A percentile compares a stretch with the other conserved stretches of the same genome.
phyloP scores from a whole-genome alignment of 2,329 filamentous ascomycete genomes.

The Sporothrix brasiliensis region DNA sequence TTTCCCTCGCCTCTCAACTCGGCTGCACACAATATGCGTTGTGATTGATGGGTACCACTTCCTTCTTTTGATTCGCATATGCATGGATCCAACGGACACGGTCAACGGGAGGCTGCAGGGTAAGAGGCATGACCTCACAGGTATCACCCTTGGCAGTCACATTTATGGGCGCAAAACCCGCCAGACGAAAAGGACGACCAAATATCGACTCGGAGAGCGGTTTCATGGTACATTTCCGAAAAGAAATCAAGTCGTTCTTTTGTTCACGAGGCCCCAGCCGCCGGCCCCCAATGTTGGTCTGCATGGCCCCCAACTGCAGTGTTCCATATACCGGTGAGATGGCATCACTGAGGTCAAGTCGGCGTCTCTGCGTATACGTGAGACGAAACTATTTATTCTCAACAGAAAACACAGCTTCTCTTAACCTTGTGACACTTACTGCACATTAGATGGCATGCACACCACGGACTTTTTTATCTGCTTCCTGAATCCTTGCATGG shows the following conservation, averaged over 20 bases:
- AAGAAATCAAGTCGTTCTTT: neutral
- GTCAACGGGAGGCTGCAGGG: slow-evolving; percentile 9
- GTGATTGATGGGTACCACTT: neutral
- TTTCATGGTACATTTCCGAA: neutral
- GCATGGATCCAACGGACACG: neutral
- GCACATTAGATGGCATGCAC: too few species aligned
- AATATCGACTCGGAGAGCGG: neutral
- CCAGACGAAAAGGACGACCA: neutral
- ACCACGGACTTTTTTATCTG: too few species aligned
- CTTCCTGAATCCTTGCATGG: too few species aligned
- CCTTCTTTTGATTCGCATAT: neutral
- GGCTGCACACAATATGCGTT: neutral
- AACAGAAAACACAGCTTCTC: too few species aligned
- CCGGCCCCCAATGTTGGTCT: neutral
- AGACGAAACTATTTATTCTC: too few species aligned
- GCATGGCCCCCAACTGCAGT: neutral
- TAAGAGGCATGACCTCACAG: neutral
- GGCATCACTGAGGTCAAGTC: neutral
- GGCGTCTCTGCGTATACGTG: too few species aligned
- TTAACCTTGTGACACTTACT: too few species aligned
- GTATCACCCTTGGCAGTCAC: neutral
- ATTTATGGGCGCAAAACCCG: neutral
- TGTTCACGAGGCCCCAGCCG: neutral
- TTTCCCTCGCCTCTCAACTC: neutral
- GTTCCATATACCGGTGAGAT: neutral